Conservation (phyloP, 2,329 filamentous ascomycete genomes). For the Myriosclerotinia curreyana region DNA sequence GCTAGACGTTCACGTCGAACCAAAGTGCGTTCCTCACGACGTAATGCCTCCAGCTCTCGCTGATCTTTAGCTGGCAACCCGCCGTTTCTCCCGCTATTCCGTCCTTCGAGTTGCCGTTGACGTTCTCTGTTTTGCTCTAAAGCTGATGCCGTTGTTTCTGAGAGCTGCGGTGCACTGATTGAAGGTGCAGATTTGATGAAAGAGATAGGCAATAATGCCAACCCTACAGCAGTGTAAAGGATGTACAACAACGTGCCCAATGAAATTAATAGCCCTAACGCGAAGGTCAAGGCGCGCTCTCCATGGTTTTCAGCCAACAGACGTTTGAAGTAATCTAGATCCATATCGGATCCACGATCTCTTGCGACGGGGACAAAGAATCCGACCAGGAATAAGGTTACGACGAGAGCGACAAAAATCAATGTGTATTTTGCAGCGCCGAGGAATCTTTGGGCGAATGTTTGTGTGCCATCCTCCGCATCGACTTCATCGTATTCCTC, state of each 20-base stretch:
- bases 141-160: constrained; percentile 72
- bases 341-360: constrained; percentile 64
- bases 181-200: constrained; percentile 90
- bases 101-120: constrained; percentile 85
- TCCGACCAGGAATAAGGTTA: constrained; percentile 83
- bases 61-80: constrained; percentile 81
- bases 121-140: constrained; percentile 86
- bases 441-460: constrained; percentile 67
- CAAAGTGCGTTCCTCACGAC: constrained; percentile 87
- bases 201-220: constrained; percentile 83
- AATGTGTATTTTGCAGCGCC: constrained; percentile 89
- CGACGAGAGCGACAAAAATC: constrained; percentile 74
- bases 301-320: constrained; percentile 83
- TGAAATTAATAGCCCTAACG: constrained; percentile 81
- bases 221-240: constrained; percentile 82
- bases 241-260: constrained; percentile 83
- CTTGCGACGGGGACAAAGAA: constrained; percentile 88
- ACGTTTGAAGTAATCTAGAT: constrained; percentile 88
- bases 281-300: constrained; percentile 88
- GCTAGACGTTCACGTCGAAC: constrained; percentile 85
- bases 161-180: constrained; percentile 76
- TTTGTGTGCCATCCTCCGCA: constrained; percentile 73
- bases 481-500: constrained; percentile 96
- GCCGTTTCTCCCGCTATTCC: constrained; percentile 71
- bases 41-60: constrained; percentile 80